These are phyloP conservation scores for Cystofilobasidium macerans DNA, from an alignment of 768 basidiomycete species.

Conservation along the genomic window DNA sequence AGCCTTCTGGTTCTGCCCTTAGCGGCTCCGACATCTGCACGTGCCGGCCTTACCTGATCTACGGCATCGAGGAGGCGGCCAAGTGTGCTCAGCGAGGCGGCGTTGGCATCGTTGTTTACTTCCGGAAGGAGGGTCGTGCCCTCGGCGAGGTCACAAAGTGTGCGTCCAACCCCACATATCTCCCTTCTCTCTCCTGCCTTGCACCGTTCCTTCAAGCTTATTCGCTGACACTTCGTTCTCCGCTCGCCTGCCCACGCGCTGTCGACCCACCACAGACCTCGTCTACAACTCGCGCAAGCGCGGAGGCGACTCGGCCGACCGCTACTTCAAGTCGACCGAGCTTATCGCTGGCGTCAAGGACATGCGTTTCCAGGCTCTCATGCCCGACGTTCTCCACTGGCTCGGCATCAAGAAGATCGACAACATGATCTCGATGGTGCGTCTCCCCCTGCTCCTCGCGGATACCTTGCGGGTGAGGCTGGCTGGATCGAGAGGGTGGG, in stretches of 20 bases:
- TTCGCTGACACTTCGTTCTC: too few relatives aligned
- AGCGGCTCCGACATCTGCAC: slow-evolving; percentile 58
- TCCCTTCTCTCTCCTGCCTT: background rate
- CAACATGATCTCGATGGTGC: slow-evolving; percentile 53
- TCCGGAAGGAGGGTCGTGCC: slow-evolving; percentile 70
- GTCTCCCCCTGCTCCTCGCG: slow-evolving; percentile 2
- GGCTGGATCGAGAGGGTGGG: background rate
- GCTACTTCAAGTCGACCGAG: slow-evolving; percentile 90
- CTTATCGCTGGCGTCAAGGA: slow-evolving; percentile 72
- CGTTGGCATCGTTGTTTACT: slow-evolving; percentile 51
- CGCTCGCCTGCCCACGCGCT: too few relatives aligned
- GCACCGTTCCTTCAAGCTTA: background rate
- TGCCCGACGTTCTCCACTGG: slow-evolving; percentile 96
- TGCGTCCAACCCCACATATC: slow-evolving; percentile 33
- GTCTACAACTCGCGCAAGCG: slow-evolving; percentile 96
- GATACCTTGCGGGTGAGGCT: too few relatives aligned
- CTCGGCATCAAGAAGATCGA: slow-evolving; percentile 81
- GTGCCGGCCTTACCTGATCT: slow-evolving; percentile 46
- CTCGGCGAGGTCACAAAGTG: slow-evolving; percentile 88
- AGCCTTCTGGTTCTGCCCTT: background rate
- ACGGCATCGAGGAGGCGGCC: slow-evolving; percentile 88
- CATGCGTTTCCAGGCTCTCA: slow-evolving; percentile 85
- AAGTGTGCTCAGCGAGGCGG: slow-evolving; percentile 71
- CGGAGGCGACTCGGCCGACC: slow-evolving; percentile 80
- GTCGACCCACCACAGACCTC: slow-evolving; percentile 42